Conservation (phyloP, 2,329 filamentous ascomycete genomes). For the Amauroascus niger region DNA sequence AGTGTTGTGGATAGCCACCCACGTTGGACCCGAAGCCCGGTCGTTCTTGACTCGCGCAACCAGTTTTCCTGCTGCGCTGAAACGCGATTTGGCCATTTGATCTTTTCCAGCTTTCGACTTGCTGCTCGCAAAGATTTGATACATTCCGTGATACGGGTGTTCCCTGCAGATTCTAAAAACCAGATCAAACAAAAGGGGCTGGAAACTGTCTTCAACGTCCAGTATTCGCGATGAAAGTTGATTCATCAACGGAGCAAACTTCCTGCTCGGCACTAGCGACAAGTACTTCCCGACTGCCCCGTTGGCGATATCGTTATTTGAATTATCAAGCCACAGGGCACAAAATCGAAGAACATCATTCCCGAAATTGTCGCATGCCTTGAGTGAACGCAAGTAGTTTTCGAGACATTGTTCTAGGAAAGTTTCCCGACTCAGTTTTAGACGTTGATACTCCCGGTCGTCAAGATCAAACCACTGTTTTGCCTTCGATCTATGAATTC, state of each 20-base stretch:
- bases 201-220: conserved; percentile 60
- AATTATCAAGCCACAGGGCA: conserved; percentile 84
- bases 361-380: conserved; percentile 77
- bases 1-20: conserved; percentile 63
- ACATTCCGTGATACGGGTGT: conserved; percentile 94
- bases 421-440: conserved; percentile 64
- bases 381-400: conserved; percentile 80
- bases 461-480: conserved; percentile 86
- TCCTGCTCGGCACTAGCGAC: conserved; percentile 68
- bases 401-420: conserved; percentile 84
- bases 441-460: conserved; percentile 70
- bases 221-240: conserved; percentile 90
- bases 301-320: conserved; percentile 66
- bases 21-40: conserved; percentile 47
- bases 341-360: conserved; percentile 87
- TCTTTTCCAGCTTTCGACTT: conserved; percentile 61
- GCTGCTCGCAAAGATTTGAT: conserved; percentile 81
- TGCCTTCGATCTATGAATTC: conserved; percentile 58
- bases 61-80: conserved; percentile 61
- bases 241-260: conserved; percentile 89
- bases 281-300: conserved; percentile 63
- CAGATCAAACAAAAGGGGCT: conserved; percentile 61
- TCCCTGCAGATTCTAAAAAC: conserved; percentile 79
- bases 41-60: conserved; percentile 50
- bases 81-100: conserved; percentile 61